These are phyloP conservation scores for Avena sativa DNA, from an alignment of 176 grass and related monocot genomes.

Conservation along the genomic window DNA sequence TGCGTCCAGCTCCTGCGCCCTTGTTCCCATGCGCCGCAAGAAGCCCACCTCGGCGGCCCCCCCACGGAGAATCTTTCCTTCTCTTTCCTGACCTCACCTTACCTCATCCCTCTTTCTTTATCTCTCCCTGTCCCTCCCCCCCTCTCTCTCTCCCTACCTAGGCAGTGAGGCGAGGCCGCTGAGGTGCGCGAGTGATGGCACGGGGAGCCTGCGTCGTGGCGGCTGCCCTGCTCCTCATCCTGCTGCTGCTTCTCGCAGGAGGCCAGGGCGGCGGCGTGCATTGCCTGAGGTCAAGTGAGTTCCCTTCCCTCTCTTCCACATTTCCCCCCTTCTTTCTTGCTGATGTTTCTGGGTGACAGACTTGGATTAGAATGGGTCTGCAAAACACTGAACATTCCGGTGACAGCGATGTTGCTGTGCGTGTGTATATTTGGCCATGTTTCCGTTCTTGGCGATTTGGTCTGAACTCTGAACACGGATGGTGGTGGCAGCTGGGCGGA, in stretches of 20 bases:
- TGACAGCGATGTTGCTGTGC: too few species aligned
- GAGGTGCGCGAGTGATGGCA: conserved; percentile 36
- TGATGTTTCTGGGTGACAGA: conserved; percentile 7
- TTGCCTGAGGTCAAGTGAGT: conserved; percentile 77
- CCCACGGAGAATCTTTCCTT: conserved; percentile 52
- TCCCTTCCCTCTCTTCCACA: background rate
- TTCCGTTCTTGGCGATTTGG: conserved; percentile 15
- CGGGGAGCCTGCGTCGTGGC: conserved; percentile 39
- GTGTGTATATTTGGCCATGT: background rate
- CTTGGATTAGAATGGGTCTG: background rate
- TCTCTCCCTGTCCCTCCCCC: background rate
- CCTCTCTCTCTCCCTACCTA: background rate
- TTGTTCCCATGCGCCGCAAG: conserved; percentile 70
- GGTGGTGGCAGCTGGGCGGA: background rate
- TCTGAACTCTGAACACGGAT: background rate
- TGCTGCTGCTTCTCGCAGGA: conserved; percentile 9
- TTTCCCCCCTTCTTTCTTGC: background rate
- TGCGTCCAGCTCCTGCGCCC: conserved; percentile 61
- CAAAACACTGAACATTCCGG: background rate
- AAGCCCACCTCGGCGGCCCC: conserved; percentile 50
- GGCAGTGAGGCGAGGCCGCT: background rate
- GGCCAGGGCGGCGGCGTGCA: conserved; percentile 23
- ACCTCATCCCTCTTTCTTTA: background rate
- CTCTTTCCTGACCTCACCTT: background rate
- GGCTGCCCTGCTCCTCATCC: conserved; percentile 26